Base-by-base conservation (phyloP, 257 asterid genomes). In the Capsicum baccatum region DNA sequence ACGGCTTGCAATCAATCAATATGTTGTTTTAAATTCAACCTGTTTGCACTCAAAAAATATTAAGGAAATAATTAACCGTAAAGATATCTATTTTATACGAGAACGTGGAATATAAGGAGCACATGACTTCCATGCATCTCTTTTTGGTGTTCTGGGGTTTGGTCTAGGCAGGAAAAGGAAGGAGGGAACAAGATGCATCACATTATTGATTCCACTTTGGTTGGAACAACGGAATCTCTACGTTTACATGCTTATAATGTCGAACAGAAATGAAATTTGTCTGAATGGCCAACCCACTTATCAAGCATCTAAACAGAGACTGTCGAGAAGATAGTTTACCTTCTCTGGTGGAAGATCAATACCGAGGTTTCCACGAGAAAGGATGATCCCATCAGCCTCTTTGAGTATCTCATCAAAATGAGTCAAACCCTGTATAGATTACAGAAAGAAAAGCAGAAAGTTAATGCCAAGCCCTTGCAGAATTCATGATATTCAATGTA, bases 271-370 rank as follows among this genome's bases (percentile, higher is more conserved):
- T 16, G 55, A 39, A 39, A 39, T 39, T 69, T 42, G 14, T 16
- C 54, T 39, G 47, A 70, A 39, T 16, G 7, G 13, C 59, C 42
- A 37, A 12, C 52, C 48, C 47, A 33, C 19, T 60, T 26, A 86
- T 42, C 21, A 21, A 73, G 35, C 80, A 76, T 59, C 39, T 52
- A 60, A 44, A 21, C 12, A 33, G 37, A 8, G 54, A 19, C 35
- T 60, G 55, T 83, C 59, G 54, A 66, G 73, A 21, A 70, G 71
- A 35, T 58, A 19, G 62, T 89, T 80, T 68, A 94, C 98, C 98
- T 94, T 94, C 92, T 94, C 98, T 13, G 98, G 94, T 67, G 98
- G 98, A 50, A 94, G 97, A 90, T 94, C 98, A 64, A 94, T 93
- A 19, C 98, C 98, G 84, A 94, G 92, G 89, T 94, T 93, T 88